Conservation (phyloP, 108 stramenopile species). For the Epipyxis sp. region DNA sequence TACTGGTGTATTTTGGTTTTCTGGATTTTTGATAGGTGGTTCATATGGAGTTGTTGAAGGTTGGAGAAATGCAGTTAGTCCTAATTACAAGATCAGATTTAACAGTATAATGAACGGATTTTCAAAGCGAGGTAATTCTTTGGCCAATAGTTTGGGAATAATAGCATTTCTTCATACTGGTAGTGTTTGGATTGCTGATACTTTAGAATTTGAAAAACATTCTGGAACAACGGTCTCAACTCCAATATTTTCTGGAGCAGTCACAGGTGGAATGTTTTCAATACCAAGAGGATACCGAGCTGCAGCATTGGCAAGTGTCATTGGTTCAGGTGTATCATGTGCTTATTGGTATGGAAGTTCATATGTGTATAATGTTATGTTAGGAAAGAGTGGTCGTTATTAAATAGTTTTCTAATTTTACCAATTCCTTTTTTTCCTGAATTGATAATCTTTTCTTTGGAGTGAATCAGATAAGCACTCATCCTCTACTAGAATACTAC, state of each 20-base stretch:
- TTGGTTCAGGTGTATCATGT: too few species aligned
- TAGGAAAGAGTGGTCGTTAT: too few species aligned
- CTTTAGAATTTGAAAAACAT: background rate
- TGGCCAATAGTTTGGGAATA: background rate
- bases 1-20: background rate
- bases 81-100: background rate
- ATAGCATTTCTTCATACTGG: background rate
- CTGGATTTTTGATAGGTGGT: background rate
- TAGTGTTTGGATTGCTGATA: background rate
- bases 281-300: constrained; percentile 1
- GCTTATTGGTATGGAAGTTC: too few species aligned
- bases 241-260: background rate
- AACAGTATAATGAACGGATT: constrained; percentile 7
- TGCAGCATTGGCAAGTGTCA: background rate
- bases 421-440: too few species aligned
- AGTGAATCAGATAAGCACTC: too few species aligned
- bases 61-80: constrained; percentile 6
- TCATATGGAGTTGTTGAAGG: background rate
- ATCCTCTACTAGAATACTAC: too few species aligned
- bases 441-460: too few species aligned
- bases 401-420: too few species aligned
- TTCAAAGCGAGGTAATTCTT: background rate
- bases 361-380: too few species aligned
- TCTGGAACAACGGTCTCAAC: background rate
- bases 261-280: background rate